Evolutionary conservation across 768 basidiomycete species (phyloP), one percentile per base, ranked within the genome.

Genomic region (Clathrus columnatus): DNA sequence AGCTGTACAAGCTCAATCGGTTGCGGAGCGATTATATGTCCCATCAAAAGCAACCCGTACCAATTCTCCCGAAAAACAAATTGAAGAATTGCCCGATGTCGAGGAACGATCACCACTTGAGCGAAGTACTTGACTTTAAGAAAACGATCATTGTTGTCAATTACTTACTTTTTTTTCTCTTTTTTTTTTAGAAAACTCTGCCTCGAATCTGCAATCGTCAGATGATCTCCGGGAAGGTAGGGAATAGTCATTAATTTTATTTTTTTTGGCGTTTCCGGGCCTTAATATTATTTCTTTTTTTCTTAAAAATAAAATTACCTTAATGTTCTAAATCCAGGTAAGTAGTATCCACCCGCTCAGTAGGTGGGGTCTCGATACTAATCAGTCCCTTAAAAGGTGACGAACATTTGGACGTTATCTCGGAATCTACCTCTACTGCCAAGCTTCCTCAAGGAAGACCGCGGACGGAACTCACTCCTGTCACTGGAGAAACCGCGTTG

Each of bases 21-120:
- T 78, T 16, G 77, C 78, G 20, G 70, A 73, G 23, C 70, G 72
- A 21, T 62, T 78, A 50, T 75, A 79, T 57, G 75, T 78, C 17
- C 77, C 77, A 0, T 74, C 77, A 50, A 75, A 75, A 20, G 27
- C 46, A 20, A 36, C 42, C 18, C 54, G 54, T 21, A n/a, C n/a
- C n/a, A 42, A 16, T 28, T 53, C 51, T 14, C 51, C 51, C 7
- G 18, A 36, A 11, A 36, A n/a, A n/a, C 36, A 11, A n/a, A 11
- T n/a, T 11, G 36, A 36, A 5, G 11, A 14, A n/a, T 8, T 36
- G 10, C 36, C 36, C 4, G 36, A 3, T 36, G 36, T 11, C 2
- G 36, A 36, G n/a, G n/a, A 36, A n/a, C n/a, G n/a, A 4, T 36
- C 36, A 36, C 36, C 36, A 4, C 11, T 36, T 11, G 36, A 36